phyloP scores from a whole-genome alignment of 305 asterid genomes.

The Andrographis paniculata region DNA sequence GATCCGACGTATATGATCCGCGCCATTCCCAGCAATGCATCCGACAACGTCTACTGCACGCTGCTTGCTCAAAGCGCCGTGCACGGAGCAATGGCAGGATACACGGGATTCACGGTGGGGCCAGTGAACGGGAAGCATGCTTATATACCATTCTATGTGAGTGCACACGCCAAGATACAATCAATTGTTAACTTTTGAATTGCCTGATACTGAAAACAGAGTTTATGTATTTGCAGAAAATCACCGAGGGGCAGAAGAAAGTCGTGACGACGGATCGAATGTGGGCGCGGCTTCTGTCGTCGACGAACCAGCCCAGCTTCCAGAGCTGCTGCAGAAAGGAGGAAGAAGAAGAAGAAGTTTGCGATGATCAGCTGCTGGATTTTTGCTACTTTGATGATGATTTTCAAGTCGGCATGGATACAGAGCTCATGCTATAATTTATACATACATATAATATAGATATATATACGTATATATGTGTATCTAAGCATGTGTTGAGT shows the following conservation, averaged over 20 bases:
- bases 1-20: conserved; percentile 92
- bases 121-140: conserved; percentile 60
- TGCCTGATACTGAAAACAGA: background rate
- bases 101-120: conserved; percentile 70
- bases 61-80: conserved; percentile 87
- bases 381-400: too few species aligned
- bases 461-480: too few species aligned
- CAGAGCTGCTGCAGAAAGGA: background rate
- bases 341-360: too few species aligned
- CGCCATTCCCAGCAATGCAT: conserved; percentile 77
- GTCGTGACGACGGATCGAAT: background rate
- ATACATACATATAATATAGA: too few species aligned
- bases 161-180: too few species aligned
- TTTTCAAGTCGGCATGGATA: too few species aligned
- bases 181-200: background rate
- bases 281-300: conserved; percentile 1
- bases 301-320: conserved; percentile 2
- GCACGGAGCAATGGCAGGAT: conserved; percentile 96
- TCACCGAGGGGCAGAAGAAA: background rate
- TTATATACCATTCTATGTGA: conserved; percentile 75
- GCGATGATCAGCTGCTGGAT: too few species aligned
- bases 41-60: conserved; percentile 78
- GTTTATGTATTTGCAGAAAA: background rate
- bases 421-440: too few species aligned
- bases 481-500: too few species aligned